phyloP scores from a whole-genome alignment of 2,329 filamentous ascomycete species.

The Pochonia chlamydosporia region DNA sequence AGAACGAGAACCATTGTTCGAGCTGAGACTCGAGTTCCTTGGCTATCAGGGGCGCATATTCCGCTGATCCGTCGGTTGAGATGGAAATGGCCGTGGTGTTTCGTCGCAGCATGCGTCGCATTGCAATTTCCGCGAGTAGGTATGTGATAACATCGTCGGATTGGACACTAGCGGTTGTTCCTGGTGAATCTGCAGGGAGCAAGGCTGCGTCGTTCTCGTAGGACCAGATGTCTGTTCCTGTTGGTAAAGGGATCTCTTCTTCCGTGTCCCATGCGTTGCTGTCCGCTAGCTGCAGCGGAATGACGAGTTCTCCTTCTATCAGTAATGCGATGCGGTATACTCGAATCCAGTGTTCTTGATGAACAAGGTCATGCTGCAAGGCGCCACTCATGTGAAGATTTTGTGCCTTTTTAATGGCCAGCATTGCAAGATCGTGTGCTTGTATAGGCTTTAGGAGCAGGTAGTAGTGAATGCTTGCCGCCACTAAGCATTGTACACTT shows the following conservation, averaged over 20 bases:
- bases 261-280: slow-evolving; percentile 22
- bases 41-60: slow-evolving; percentile 22
- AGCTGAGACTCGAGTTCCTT: slow-evolving; percentile 26
- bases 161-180: background rate
- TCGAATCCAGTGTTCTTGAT: slow-evolving; percentile 13
- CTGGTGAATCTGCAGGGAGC: background rate
- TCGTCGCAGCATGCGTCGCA: slow-evolving; percentile 25
- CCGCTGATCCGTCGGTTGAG: slow-evolving; percentile 12
- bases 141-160: slow-evolving; percentile 15
- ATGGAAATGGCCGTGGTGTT: slow-evolving; percentile 19
- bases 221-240: slow-evolving; percentile 16
- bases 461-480: slow-evolving; percentile 21
- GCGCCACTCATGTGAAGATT: slow-evolving; percentile 16
- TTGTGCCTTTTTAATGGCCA: slow-evolving; percentile 22
- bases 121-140: slow-evolving; percentile 27
- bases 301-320: slow-evolving; percentile 21
- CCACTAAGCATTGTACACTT: slow-evolving; percentile 19
- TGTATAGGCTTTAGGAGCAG: slow-evolving; percentile 20
- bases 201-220: slow-evolving; percentile 12
- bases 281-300: slow-evolving; percentile 21
- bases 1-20: slow-evolving; percentile 25
- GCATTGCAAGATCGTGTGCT: slow-evolving; percentile 22
- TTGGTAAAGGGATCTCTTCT: slow-evolving; percentile 19
- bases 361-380: background rate
- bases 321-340: slow-evolving; percentile 20